These are phyloP conservation scores for Fusarium kyushuense DNA, from an alignment of 2,329 filamentous ascomycete genomes.

Conservation along the genomic window DNA sequence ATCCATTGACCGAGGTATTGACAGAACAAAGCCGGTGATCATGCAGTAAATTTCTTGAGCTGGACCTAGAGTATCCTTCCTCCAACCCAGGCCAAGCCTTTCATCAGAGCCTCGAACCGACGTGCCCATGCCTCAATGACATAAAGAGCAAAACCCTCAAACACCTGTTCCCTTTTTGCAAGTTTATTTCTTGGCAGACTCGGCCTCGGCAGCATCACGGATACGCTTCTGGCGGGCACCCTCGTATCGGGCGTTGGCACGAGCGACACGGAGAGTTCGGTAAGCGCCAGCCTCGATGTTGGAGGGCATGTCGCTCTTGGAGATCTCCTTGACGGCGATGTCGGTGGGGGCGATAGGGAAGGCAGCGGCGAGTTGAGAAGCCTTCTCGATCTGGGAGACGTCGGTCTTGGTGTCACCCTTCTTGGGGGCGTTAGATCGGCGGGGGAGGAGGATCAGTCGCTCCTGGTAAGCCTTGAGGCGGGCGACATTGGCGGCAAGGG, in stretches of 20 bases:
- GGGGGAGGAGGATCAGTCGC: slow-evolving; percentile 97
- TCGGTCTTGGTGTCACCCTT: slow-evolving; percentile 92
- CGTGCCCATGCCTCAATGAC: slow-evolving; percentile 55
- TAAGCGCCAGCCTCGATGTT: slow-evolving; percentile 85
- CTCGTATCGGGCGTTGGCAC: slow-evolving; percentile 83
- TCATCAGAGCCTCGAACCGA: slow-evolving; percentile 55
- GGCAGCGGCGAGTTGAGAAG: slow-evolving; percentile 59
- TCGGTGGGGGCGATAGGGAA: slow-evolving; percentile 80
- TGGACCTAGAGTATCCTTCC: slow-evolving; percentile 57
- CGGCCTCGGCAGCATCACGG: slow-evolving; percentile 87
- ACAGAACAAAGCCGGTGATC: slow-evolving; percentile 54
- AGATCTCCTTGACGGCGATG: slow-evolving; percentile 77
- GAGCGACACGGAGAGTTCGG: slow-evolving; percentile 84
- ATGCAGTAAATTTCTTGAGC: slow-evolving; percentile 58
- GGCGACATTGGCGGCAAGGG: slow-evolving; percentile 92
- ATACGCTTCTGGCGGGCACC: slow-evolving; percentile 94
- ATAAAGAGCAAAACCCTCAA: slow-evolving; percentile 59
- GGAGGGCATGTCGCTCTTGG: slow-evolving; percentile 83
- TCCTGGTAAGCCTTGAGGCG: slow-evolving; percentile 98
- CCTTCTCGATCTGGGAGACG: slow-evolving; percentile 71
- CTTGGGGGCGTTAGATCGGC: slow-evolving; percentile 94
- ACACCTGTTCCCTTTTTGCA: slow-evolving; percentile 57
- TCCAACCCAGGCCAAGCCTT: slow-evolving; percentile 53
- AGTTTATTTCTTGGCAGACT: slow-evolving; percentile 86
- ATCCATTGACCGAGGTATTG: slow-evolving; percentile 51